These are phyloP conservation scores for Sporisorium graminicola DNA, from an alignment of 1,284 basidiomycete species.

Conservation along the genomic window DNA sequence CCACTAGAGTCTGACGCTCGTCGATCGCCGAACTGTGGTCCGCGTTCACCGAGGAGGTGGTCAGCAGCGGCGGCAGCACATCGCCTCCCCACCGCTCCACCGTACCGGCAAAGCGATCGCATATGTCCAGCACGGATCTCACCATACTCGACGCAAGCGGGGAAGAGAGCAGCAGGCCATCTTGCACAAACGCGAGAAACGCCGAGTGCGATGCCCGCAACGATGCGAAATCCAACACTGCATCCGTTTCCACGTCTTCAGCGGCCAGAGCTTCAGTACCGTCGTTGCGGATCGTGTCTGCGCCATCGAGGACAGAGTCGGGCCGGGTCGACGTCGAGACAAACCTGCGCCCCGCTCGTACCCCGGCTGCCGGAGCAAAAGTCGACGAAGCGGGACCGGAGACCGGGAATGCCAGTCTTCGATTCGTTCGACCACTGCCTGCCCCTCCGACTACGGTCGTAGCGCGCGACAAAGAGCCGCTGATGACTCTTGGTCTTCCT, in stretches of 20 bases:
- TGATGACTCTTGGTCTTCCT: constrained; percentile 17
- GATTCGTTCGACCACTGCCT: constrained; percentile 10
- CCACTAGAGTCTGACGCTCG: constrained; percentile 77
- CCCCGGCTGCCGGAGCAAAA: not conserved
- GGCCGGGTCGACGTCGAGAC: constrained; percentile 39
- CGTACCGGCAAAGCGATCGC: constrained; percentile 81
- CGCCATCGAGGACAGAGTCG: constrained; percentile 34
- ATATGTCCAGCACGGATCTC: constrained; percentile 80
- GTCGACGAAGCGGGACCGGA: constrained; percentile 39
- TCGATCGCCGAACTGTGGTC: constrained; percentile 76
- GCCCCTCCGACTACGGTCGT: constrained; percentile 19
- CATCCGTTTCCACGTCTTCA: constrained; percentile 45
- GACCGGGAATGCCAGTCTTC: constrained; percentile 40
- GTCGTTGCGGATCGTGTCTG: constrained; percentile 24
- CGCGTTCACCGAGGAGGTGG: constrained; percentile 68
- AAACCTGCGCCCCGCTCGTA: constrained; percentile 28
- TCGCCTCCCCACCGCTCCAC: constrained; percentile 93
- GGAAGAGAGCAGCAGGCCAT: constrained; percentile 80
- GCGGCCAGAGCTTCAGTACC: constrained; percentile 18
- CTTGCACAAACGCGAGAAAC: constrained; percentile 83
- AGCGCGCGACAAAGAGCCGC: constrained; percentile 27
- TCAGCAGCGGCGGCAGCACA: constrained; percentile 83
- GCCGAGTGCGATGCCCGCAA: constrained; percentile 82
- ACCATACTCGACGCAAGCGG: constrained; percentile 77
- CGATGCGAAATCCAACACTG: constrained; percentile 79